Percentiles rank a stretch among this genome's conserved stretches.
These are phyloP conservation scores for Gracilaria domingensis DNA, from an alignment of 23 red algal species.

Conservation along the genomic window DNA sequence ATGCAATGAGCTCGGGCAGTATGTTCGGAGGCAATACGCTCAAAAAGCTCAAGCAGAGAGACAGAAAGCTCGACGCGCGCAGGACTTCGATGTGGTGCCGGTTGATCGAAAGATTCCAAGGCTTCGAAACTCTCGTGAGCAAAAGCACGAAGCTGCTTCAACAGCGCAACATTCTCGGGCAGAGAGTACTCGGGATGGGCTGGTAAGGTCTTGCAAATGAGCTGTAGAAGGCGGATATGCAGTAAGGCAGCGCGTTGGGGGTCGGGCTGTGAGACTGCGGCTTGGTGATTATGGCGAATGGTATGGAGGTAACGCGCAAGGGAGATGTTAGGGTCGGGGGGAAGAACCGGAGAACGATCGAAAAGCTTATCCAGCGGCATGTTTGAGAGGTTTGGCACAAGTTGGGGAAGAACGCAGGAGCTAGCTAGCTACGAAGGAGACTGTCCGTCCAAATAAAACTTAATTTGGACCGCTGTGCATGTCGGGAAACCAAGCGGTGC, in stretches of 20 bases:
- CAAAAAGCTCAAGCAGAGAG: conserved; percentile 45
- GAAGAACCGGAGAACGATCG: conserved; percentile 43
- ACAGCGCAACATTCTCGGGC: conserved; percentile 27
- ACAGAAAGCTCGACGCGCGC: conserved; percentile 15
- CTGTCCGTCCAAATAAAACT: no score
- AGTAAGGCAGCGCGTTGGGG: conserved; percentile 45
- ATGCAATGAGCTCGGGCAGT: neutral
- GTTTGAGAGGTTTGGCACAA: neutral
- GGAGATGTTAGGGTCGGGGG: conserved; percentile 38
- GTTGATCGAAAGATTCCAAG: conserved; percentile 17
- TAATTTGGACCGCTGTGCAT: neutral
- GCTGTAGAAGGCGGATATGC: conserved; percentile 65
- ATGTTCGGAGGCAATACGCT: conserved; percentile 49
- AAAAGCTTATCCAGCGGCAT: conserved; percentile 64
- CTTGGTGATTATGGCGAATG: conserved; percentile 43
- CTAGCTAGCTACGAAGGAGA: no score
- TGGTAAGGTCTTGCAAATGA: conserved; percentile 71
- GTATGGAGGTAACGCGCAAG: conserved; percentile 41
- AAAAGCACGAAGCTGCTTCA: conserved; percentile 40
- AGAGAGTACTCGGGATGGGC: conserved; percentile 62
- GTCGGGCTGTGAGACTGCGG: conserved; percentile 3
- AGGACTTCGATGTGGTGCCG: neutral
- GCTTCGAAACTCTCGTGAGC: conserved; percentile 11
- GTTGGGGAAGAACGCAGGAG: no score
- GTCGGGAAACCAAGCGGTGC: conserved; percentile 25